Conservation (phyloP, 176 grass and related monocot species). For the Hordeum marinum region DNA sequence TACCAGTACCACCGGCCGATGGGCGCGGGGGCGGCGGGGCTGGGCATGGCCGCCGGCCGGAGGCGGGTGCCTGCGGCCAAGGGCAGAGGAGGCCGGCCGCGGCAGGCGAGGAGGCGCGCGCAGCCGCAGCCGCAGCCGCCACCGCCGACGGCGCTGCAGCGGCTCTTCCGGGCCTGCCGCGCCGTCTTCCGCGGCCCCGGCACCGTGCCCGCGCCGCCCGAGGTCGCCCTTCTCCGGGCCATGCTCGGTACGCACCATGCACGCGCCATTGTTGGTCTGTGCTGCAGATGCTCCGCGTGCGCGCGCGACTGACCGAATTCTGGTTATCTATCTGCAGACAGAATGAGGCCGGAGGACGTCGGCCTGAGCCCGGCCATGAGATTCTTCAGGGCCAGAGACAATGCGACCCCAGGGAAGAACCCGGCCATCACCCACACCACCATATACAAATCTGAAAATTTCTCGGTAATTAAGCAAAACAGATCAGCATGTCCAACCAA, state of each 20-base stretch:
- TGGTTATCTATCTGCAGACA: conserved; percentile 36
- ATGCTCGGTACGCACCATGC: conserved; percentile 47
- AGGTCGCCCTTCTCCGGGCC: conserved; percentile 49
- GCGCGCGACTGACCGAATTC: neutral
- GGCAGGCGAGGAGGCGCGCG: conserved; percentile 17
- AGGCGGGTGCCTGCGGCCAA: neutral
- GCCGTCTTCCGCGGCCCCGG: conserved; percentile 68
- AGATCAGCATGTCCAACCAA: no score
- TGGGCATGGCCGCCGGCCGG: conserved; percentile 19
- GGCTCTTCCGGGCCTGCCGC: conserved; percentile 70
- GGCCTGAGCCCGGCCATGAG: conserved; percentile 44
- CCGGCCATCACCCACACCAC: conserved; percentile 49
- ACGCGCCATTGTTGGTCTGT: no score
- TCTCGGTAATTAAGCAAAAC: conserved; percentile 41
- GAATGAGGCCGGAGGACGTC: conserved; percentile 68
- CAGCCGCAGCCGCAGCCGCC: neutral
- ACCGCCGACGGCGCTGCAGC: conserved; percentile 36
- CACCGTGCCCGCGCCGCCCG: conserved; percentile 56
- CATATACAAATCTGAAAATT: conserved; percentile 62
- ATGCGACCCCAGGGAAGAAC: neutral
- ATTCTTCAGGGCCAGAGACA: conserved; percentile 36
- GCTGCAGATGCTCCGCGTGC: no score
- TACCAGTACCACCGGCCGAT: conserved; percentile 22
- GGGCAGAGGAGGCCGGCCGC: neutral
- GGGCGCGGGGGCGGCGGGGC: conserved; percentile 17